Percentiles rank a stretch among this genome's conserved stretches.
Conservation (phyloP, 768 basidiomycete species). For the Termitomyces sp. region DNA sequence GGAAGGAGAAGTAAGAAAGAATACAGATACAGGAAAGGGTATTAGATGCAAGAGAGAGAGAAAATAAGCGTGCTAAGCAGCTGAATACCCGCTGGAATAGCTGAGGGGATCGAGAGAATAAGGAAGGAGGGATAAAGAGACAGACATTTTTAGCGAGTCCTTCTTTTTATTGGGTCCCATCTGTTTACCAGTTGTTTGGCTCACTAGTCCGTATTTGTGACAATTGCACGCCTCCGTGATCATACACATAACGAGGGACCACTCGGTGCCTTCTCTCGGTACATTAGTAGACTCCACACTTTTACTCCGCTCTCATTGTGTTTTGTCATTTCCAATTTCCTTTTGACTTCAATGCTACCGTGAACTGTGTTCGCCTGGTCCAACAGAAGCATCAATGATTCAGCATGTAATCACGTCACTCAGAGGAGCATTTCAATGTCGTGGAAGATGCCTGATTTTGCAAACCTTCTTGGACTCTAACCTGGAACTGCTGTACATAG, state of each 20-base stretch:
- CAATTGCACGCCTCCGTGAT: constrained; percentile 22
- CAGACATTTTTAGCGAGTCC: constrained; percentile 28
- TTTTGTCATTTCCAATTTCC: not conserved
- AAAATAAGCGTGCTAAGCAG: constrained; percentile 43
- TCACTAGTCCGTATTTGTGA: constrained; percentile 26
- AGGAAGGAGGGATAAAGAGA: constrained; percentile 51
- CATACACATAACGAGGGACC: not conserved
- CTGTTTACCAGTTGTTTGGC: constrained; percentile 41
- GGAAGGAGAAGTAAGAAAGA: constrained; percentile 6
- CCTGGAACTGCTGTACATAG: not conserved
- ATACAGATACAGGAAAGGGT: constrained; percentile 37
- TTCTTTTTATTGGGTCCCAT: constrained; percentile 41
- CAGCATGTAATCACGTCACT: constrained; percentile 31
- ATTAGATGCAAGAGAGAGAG: constrained; percentile 57
- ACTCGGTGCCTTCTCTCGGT: not conserved
- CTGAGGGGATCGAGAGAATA: constrained; percentile 40
- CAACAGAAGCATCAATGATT: constrained; percentile 24
- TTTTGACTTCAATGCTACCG: not conserved
- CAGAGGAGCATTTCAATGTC: constrained; percentile 18
- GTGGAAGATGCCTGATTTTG: constrained; percentile 5
- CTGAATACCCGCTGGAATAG: constrained; percentile 13
- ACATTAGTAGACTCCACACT: not conserved
- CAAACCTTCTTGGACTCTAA: not conserved
- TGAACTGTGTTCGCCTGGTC: constrained; percentile 10
- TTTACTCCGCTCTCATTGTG: not conserved